Conservation (phyloP, 768 basidiomycete genomes). For the Candolleomyces eurysporus region DNA sequence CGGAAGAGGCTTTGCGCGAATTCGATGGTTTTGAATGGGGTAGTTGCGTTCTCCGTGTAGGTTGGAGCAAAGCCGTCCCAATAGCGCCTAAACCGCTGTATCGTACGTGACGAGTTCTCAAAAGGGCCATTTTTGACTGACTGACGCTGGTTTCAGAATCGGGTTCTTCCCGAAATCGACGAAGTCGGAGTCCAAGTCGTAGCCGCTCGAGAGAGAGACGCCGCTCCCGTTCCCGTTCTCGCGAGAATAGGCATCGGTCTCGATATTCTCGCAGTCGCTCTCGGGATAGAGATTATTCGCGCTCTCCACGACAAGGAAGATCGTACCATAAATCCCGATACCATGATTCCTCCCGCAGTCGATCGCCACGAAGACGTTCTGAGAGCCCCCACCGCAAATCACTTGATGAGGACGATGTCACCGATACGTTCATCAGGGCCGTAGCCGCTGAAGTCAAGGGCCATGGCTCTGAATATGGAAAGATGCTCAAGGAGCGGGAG, state of each 20-base stretch:
- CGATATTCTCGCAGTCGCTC: conserved; percentile 52
- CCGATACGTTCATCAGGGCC: conserved; percentile 82
- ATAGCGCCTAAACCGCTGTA: conserved; percentile 78
- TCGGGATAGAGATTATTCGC: conserved; percentile 27
- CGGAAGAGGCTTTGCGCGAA: conserved; percentile 84
- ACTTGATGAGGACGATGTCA: conserved; percentile 63
- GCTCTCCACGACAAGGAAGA: conserved; percentile 36
- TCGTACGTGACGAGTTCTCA: conserved; percentile 42
- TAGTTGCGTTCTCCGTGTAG: conserved; percentile 80
- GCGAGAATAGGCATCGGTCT: conserved; percentile 36
- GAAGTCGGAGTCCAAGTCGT: conserved; percentile 30
- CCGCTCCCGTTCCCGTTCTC: conserved; percentile 39
- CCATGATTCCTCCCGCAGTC: conserved; percentile 37
- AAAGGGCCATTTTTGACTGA: conserved; percentile 3
- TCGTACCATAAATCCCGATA: conserved; percentile 33
- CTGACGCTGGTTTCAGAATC: background rate
- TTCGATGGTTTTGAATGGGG: conserved; percentile 96
- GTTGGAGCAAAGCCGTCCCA: conserved; percentile 97
- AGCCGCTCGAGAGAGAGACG: conserved; percentile 41
- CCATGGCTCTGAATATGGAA: conserved; percentile 76
- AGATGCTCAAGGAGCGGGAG: conserved; percentile 72
- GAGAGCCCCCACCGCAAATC: conserved; percentile 50
- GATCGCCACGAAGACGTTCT: conserved; percentile 48
- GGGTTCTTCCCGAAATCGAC: background rate
- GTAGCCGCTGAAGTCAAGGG: conserved; percentile 85